phyloP scores from a whole-genome alignment of 1,284 basidiomycete genomes.

The Caloboletus firmus region DNA sequence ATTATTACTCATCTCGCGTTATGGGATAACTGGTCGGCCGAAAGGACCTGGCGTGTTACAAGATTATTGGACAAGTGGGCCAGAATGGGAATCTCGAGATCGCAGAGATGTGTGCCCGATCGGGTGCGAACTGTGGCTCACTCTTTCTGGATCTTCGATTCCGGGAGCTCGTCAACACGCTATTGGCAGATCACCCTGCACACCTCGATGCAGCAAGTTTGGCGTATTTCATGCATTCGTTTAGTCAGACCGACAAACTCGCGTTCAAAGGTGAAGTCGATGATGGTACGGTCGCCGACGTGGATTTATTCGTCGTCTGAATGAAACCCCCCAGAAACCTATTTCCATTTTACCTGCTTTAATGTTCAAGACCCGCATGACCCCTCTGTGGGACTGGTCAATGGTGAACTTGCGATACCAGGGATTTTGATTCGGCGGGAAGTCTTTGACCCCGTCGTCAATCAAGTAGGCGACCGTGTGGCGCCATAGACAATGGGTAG shows the following conservation, averaged over 20 bases:
- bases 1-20: neutral
- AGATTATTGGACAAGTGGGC: constrained; percentile 73
- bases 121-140: constrained; percentile 79
- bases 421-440: constrained; percentile 72
- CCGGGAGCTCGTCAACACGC: constrained; percentile 67
- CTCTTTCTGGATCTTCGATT: constrained; percentile 82
- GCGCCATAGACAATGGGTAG: constrained; percentile 15
- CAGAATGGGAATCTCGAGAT: constrained; percentile 75
- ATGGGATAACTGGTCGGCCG: constrained; percentile 17
- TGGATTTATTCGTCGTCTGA: constrained; percentile 14
- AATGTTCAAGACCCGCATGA: constrained; percentile 77
- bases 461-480: constrained; percentile 49
- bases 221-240: constrained; percentile 82
- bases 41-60: constrained; percentile 71
- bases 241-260: constrained; percentile 83
- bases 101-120: constrained; percentile 80
- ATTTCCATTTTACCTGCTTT: constrained; percentile 83
- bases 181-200: constrained; percentile 72
- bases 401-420: constrained; percentile 78
- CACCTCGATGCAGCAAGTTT: constrained; percentile 76
- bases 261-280: constrained; percentile 67
- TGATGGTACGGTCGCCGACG: constrained; percentile 50
- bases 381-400: constrained; percentile 67
- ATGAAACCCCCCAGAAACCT: constrained; percentile 51
- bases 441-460: constrained; percentile 79